These are phyloP conservation scores for Neurospora africana DNA, from an alignment of 495 filamentous ascomycete species.

Conservation along the genomic window DNA sequence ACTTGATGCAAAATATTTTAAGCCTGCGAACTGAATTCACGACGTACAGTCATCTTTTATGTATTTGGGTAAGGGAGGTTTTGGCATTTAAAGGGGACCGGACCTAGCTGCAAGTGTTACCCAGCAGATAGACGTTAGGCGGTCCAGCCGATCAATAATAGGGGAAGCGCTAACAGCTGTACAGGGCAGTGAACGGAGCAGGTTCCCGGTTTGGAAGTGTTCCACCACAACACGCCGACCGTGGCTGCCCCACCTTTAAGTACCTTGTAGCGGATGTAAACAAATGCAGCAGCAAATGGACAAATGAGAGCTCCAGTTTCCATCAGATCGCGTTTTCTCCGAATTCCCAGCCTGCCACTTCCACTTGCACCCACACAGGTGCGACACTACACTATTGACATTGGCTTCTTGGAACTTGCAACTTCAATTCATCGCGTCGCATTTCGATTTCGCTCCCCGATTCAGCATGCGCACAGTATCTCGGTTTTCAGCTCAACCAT, in stretches of 20 bases:
- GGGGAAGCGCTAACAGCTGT: background rate
- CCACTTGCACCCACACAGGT: background rate
- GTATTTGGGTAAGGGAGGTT: background rate
- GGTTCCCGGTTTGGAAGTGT: background rate
- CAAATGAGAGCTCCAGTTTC: background rate
- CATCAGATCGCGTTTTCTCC: background rate
- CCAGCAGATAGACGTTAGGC: background rate
- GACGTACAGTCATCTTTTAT: too few species aligned
- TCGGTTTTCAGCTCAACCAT: background rate
- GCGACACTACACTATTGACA: background rate
- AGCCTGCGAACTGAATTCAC: too few species aligned
- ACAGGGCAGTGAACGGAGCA: background rate
- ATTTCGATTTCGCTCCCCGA: background rate
- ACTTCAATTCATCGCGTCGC: background rate
- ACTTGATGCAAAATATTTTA: background rate
- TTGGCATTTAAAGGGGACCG: background rate
- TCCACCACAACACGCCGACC: background rate
- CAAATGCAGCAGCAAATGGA: background rate
- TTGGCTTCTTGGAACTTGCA: background rate
- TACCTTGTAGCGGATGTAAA: background rate
- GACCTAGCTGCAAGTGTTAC: background rate
- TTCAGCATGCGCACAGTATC: background rate
- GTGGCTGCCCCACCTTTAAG: background rate
- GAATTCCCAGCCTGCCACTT: background rate
- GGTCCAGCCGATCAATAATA: background rate